A percentile compares a stretch with the other conserved stretches of the same genome.
phyloP scores from a whole-genome alignment of 2,329 filamentous ascomycete genomes.

The Harringtonia lauricola region DNA sequence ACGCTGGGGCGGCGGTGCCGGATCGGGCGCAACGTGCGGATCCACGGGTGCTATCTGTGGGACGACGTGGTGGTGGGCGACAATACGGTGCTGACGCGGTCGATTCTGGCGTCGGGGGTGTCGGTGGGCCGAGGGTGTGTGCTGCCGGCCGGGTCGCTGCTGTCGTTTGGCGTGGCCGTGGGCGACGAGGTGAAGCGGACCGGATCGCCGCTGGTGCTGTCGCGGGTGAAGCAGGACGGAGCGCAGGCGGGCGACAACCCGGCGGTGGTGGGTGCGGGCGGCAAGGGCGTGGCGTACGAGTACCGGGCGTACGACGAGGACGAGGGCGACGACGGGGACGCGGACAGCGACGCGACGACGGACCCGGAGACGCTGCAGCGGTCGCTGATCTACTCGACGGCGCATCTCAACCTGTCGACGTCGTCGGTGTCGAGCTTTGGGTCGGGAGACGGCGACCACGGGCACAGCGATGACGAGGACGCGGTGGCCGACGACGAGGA shows the following conservation, averaged over 20 bases:
- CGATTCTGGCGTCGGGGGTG: constrained; percentile 66
- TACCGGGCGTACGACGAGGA: constrained; percentile 18
- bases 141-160: constrained; percentile 60
- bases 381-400: constrained; percentile 43
- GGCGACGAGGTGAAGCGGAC: constrained; percentile 38
- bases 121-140: constrained; percentile 59
- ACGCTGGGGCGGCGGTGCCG: constrained; percentile 76
- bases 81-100: constrained; percentile 55
- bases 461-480: constrained; percentile 47
- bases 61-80: constrained; percentile 72
- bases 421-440: constrained; percentile 44
- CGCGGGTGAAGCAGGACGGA: constrained; percentile 26
- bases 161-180: constrained; percentile 70
- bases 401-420: constrained; percentile 38
- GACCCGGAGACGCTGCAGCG: constrained; percentile 30
- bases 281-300: constrained; percentile 37
- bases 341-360: constrained; percentile 31
- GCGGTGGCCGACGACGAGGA: constrained; percentile 14
- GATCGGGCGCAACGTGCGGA: constrained; percentile 73
- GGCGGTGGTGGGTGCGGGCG: constrained; percentile 33
- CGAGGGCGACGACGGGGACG: constrained; percentile 36
- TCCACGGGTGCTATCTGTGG: constrained; percentile 80
- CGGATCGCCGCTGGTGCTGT: constrained; percentile 20
- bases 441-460: too few species aligned
- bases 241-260: constrained; percentile 28